These are phyloP conservation scores for Chloromonas sp. DNA, from an alignment of 163 green algal genomes.

Conservation along the genomic window DNA sequence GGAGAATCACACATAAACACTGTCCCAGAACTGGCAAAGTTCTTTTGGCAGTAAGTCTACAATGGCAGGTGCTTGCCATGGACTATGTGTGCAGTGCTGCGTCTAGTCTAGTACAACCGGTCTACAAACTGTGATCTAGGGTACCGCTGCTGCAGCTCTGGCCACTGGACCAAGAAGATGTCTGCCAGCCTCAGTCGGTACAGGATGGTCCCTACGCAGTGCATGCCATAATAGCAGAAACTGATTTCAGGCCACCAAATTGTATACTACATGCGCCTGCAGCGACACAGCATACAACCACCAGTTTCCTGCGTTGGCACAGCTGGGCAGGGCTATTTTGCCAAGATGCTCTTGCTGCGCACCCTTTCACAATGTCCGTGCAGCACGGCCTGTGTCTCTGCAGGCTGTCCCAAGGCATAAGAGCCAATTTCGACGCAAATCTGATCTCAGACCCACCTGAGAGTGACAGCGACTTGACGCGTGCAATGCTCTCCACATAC, in stretches of 20 bases:
- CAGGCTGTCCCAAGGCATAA: background rate
- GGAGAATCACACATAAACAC: too few species aligned
- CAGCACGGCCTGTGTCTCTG: background rate
- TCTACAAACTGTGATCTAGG: constrained; percentile 55
- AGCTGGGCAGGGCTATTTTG: background rate
- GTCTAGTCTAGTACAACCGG: constrained; percentile 55
- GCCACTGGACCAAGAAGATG: constrained; percentile 82
- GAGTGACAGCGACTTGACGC: constrained; percentile 73
- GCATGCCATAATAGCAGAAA: background rate
- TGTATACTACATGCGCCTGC: background rate
- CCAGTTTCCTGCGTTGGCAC: background rate
- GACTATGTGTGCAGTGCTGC: too few species aligned
- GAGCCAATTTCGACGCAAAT: background rate
- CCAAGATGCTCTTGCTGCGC: background rate
- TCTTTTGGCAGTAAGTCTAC: too few species aligned
- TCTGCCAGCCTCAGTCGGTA: constrained; percentile 69
- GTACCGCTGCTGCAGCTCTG: constrained; percentile 53
- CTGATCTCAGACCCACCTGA: constrained; percentile 34
- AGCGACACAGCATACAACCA: background rate
- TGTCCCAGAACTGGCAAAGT: too few species aligned
- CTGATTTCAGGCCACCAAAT: too few species aligned
- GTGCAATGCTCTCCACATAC: constrained; percentile 89
- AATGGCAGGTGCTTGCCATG: too few species aligned
- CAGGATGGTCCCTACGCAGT: constrained; percentile 58
- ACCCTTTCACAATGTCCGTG: background rate